Conservation (phyloP, 2,329 filamentous ascomycete species). For the Aspergillus sp. region DNA sequence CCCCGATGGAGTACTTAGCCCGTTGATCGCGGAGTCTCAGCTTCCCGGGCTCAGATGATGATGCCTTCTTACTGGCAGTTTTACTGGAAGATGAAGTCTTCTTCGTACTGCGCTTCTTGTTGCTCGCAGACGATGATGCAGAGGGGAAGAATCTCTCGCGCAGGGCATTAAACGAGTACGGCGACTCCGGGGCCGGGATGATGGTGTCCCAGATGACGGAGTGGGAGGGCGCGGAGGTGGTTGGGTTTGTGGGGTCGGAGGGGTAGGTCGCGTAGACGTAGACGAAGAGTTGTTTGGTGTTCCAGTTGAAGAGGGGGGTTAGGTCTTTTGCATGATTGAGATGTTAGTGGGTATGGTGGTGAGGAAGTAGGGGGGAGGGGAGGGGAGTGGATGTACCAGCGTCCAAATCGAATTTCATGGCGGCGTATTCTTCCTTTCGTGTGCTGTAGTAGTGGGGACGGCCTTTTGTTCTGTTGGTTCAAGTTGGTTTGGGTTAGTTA, state of each 20-base stretch:
- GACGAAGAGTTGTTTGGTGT: slow-evolving; percentile 97
- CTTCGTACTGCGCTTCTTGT: slow-evolving; percentile 26
- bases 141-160: slow-evolving; percentile 39
- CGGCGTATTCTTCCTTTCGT: slow-evolving; percentile 93
- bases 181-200: slow-evolving; percentile 66
- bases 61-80: slow-evolving; percentile 19
- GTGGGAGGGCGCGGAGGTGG: slow-evolving; percentile 47
- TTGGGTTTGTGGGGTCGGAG: slow-evolving; percentile 33
- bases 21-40: slow-evolving; percentile 79
- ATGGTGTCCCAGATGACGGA: slow-evolving; percentile 96
- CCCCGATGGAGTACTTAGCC: slow-evolving; percentile 96
- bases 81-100: slow-evolving; percentile 21
- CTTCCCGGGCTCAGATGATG: slow-evolving; percentile 55
- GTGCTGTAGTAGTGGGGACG: slow-evolving; percentile 93
- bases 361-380: no score
- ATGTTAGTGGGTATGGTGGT: no score
- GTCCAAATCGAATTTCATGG: slow-evolving; percentile 89
- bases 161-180: slow-evolving; percentile 44
- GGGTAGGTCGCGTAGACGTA: slow-evolving; percentile 82
- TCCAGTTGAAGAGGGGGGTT: slow-evolving; percentile 94
- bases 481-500: no score
- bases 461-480: slow-evolving; percentile 75
- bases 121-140: slow-evolving; percentile 1
- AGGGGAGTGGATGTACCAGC: no score
- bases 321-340: slow-evolving; percentile 63